A percentile compares a stretch with the other conserved stretches of the same genome.
Evolutionary conservation across 495 filamentous ascomycete genomes (phyloP).

Genomic region (Wilcoxina mikolae): DNA sequence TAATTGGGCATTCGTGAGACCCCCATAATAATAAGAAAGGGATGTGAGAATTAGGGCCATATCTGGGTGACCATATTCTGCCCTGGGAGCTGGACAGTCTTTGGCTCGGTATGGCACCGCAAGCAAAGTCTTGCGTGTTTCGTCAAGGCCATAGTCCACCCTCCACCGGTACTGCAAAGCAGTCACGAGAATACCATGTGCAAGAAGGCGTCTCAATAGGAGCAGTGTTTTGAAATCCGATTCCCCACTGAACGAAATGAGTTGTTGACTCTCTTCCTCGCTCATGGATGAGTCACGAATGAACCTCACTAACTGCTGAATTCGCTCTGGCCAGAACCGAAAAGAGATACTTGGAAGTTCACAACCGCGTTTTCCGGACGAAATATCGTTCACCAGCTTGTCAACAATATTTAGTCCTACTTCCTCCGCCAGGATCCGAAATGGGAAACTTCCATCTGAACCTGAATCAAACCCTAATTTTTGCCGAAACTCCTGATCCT

Average conservation of each 20-base stretch:
- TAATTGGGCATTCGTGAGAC: conserved; percentile 42
- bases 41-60: conserved; percentile 52
- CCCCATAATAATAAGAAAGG: conserved; percentile 53
- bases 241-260: not conserved
- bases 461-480: too few species aligned
- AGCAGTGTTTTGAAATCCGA: conserved; percentile 29
- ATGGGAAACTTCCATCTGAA: too few species aligned
- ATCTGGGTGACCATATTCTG: conserved; percentile 65
- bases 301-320: conserved; percentile 23
- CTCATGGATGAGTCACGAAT: conserved; percentile 22
- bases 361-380: too few species aligned
- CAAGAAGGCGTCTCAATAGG: conserved; percentile 47
- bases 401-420: too few species aligned
- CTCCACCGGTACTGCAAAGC: conserved; percentile 43
- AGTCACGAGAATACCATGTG: conserved; percentile 41
- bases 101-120: conserved; percentile 64
- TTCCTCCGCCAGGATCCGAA: too few species aligned
- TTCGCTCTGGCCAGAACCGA: conserved; percentile 9
- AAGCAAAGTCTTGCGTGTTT: conserved; percentile 35
- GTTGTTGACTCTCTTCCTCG: not conserved
- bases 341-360: conserved; percentile 12
- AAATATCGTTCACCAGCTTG: too few species aligned
- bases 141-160: conserved; percentile 51
- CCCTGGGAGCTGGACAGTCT: conserved; percentile 44
- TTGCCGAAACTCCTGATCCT: too few species aligned